These are phyloP conservation scores for Hypomyces rosellus DNA, from an alignment of 2,329 filamentous ascomycete species.

Conservation along the genomic window DNA sequence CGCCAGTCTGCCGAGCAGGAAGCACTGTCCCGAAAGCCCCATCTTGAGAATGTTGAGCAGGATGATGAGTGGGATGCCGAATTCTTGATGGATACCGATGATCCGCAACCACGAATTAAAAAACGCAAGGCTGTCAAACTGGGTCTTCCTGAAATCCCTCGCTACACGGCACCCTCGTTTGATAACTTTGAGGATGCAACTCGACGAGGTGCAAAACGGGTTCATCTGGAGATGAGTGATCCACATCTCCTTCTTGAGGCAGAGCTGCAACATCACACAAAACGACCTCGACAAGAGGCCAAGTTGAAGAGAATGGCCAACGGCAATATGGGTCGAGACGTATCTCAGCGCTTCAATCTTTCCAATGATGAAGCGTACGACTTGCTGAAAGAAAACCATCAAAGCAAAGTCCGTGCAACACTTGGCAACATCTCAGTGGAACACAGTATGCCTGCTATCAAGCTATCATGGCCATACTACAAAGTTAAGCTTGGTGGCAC, in stretches of 20 bases:
- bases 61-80: slow-evolving; percentile 60
- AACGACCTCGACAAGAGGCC: slow-evolving; percentile 49
- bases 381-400: slow-evolving; percentile 90
- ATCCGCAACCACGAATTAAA: slow-evolving; percentile 49
- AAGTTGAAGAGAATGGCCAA: slow-evolving; percentile 62
- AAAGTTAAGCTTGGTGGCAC: slow-evolving; percentile 72
- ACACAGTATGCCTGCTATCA: slow-evolving; percentile 85
- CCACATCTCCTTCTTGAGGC: slow-evolving; percentile 80
- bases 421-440: slow-evolving; percentile 89
- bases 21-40: slow-evolving; percentile 24
- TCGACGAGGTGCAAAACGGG: slow-evolving; percentile 65
- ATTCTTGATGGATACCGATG: slow-evolving; percentile 46
- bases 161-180: slow-evolving; percentile 62
- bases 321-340: slow-evolving; percentile 63
- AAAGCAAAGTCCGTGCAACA: slow-evolving; percentile 90
- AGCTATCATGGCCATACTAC: slow-evolving; percentile 94
- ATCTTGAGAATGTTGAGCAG: slow-evolving; percentile 32
- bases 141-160: slow-evolving; percentile 51
- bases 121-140: slow-evolving; percentile 60
- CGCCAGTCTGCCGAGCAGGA: slow-evolving; percentile 27
- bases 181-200: slow-evolving; percentile 75
- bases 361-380: slow-evolving; percentile 97
- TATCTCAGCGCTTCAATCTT: slow-evolving; percentile 83
- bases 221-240: slow-evolving; percentile 82
- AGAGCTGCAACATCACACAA: slow-evolving; percentile 56